These are phyloP conservation scores for Neurospora crassa DNA, from an alignment of 2,329 filamentous ascomycete species.

Conservation along the genomic window DNA sequence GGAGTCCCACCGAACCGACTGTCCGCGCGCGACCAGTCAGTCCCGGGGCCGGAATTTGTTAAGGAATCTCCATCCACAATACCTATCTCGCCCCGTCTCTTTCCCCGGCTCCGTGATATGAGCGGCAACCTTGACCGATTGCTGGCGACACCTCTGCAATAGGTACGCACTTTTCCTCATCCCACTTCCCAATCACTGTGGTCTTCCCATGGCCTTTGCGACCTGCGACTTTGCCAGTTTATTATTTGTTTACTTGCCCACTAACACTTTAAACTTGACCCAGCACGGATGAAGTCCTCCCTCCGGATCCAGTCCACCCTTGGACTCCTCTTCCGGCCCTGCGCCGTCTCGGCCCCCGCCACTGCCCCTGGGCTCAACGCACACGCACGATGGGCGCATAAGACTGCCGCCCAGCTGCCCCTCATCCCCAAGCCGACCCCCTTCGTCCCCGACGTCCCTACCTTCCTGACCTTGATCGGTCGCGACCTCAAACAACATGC, in stretches of 20 bases:
- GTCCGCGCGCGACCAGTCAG: not conserved
- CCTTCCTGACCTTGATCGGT: constrained; percentile 86
- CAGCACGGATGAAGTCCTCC: constrained; percentile 20
- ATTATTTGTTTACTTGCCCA: not conserved
- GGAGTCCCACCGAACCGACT: constrained; percentile 4
- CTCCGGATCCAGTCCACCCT: constrained; percentile 20
- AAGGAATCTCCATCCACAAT: not conserved
- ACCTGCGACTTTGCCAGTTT: not conserved
- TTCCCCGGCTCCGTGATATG: constrained; percentile 4
- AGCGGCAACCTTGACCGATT: constrained; percentile 5
- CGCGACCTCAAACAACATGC: constrained; percentile 75
- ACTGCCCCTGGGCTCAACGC: constrained; percentile 11
- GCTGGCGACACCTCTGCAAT: constrained; percentile 7
- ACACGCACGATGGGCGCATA: constrained; percentile 35
- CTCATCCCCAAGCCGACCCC: constrained; percentile 62
- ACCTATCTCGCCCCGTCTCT: constrained; percentile 11
- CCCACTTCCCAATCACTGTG: not conserved
- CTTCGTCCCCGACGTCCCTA: constrained; percentile 74
- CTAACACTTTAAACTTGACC: constrained; percentile 5
- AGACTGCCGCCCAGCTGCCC: constrained; percentile 25
- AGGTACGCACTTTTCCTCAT: constrained; percentile 7
- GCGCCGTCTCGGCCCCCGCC: constrained; percentile 20
- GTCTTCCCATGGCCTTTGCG: not conserved
- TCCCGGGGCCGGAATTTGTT: not conserved
- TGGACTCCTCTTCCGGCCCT: constrained; percentile 22